Evolutionary conservation across 106 monocot species (phyloP).

Genomic region (Cymbidium sinense): DNA sequence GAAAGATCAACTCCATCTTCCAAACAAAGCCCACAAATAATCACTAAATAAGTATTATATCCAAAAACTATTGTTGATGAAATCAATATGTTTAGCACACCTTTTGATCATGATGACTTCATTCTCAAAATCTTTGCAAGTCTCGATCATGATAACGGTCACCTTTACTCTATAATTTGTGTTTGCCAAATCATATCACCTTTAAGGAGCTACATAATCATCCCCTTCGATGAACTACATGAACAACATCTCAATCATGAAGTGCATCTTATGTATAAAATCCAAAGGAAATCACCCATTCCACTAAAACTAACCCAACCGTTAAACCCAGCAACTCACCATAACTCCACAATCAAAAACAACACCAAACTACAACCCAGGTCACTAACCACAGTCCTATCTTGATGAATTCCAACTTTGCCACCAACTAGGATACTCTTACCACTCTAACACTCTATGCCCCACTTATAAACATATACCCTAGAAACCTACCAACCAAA

Average conservation of each 20-base stretch:
- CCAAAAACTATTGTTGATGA: background rate
- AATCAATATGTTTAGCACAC: background rate
- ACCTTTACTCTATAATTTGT: background rate
- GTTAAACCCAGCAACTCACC: no score
- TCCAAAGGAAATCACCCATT: background rate
- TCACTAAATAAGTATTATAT: background rate
- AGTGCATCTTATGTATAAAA: background rate
- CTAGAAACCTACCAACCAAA: no score
- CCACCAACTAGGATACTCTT: no score
- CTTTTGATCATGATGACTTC: background rate
- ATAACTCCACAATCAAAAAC: no score
- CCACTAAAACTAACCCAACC: background rate
- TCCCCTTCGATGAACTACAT: conserved; percentile 1
- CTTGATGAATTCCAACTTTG: no score
- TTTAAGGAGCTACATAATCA: no score
- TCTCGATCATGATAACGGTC: background rate
- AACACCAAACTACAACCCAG: no score
- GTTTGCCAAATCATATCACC: background rate
- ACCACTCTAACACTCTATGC: no score
- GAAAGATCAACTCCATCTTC: background rate
- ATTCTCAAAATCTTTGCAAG: background rate
- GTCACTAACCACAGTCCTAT: no score
- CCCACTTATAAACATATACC: no score
- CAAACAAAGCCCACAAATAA: background rate
- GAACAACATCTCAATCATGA: background rate